phyloP scores from a whole-genome alignment of 257 asterid species.

The Jasminum sambac region DNA sequence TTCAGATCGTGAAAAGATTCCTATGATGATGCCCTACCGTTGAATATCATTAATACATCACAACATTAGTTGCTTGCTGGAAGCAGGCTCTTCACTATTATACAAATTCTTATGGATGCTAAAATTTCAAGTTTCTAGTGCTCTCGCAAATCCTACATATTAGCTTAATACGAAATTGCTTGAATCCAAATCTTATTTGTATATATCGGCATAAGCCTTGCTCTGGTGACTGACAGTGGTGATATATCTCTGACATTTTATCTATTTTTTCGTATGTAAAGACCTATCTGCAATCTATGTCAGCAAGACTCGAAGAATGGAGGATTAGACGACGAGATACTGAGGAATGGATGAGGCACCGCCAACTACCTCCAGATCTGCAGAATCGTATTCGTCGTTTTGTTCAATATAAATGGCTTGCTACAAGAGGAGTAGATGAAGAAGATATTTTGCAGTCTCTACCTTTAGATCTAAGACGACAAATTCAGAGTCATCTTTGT shows the following conservation, averaged over 20 bases:
- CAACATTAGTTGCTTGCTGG: neutral
- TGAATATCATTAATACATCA: neutral
- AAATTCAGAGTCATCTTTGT: constrained; percentile 86
- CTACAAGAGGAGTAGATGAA: constrained; percentile 87
- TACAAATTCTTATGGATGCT: neutral
- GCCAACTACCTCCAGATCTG: constrained; percentile 75
- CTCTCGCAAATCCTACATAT: neutral
- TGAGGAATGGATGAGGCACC: constrained; percentile 95
- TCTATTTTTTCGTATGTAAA: constrained; percentile 29
- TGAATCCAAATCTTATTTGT: neutral
- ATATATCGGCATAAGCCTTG: neutral
- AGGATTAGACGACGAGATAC: constrained; percentile 78
- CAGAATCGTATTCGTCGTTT: constrained; percentile 78
- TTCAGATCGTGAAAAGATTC: neutral
- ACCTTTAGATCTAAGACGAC: constrained; percentile 73
- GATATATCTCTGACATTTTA: neutral
- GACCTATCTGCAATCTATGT: constrained; percentile 80
- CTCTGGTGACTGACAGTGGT: neutral
- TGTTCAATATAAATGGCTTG: constrained; percentile 82
- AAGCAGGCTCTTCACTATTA: neutral
- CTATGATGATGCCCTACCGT: neutral
- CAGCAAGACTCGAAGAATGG: constrained; percentile 94
- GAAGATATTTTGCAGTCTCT: constrained; percentile 65
- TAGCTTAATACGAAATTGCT: neutral
- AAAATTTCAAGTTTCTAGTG: neutral